Evolutionary conservation across 768 basidiomycete genomes (phyloP).

Genomic region (Podaxis carcinomalis): DNA sequence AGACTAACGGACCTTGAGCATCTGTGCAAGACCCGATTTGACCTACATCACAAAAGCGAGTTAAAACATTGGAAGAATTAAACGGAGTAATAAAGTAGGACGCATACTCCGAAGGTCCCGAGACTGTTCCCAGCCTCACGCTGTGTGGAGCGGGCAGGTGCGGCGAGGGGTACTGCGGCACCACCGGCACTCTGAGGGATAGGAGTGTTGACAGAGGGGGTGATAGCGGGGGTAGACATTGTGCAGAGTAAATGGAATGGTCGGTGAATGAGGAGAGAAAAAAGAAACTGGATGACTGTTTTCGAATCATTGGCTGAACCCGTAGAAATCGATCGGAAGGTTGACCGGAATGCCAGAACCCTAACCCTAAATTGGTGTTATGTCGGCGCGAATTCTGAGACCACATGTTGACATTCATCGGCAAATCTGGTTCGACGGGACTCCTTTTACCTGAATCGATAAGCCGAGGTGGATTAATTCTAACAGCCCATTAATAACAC

Average conservation of each 20-base stretch:
- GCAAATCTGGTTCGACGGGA: neutral
- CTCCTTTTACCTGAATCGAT: neutral
- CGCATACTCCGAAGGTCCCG: conserved; percentile 67
- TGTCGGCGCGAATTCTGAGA: neutral
- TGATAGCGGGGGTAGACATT: conserved; percentile 25
- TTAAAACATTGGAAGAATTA: conserved; percentile 3
- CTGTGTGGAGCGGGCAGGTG: conserved; percentile 50
- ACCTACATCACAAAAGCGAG: conserved; percentile 43
- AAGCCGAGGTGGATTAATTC: neutral
- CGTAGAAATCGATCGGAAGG: conserved; percentile 16
- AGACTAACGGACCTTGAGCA: conserved; percentile 71
- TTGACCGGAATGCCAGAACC: conserved; percentile 18
- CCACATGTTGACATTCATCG: neutral
- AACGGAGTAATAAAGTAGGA: conserved; percentile 9
- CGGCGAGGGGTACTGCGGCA: conserved; percentile 35
- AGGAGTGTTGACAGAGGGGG: conserved; percentile 29
- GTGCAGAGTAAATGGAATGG: neutral
- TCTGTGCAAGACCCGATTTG: conserved; percentile 92
- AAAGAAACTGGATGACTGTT: conserved; percentile 5
- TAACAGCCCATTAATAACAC: neutral
- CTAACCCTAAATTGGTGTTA: conserved; percentile 25
- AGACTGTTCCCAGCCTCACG: conserved; percentile 54
- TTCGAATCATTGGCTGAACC: conserved; percentile 14
- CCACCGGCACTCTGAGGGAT: conserved; percentile 37
- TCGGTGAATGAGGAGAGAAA: conserved; percentile 12